Conservation (phyloP, 73 alveolate species). For the Paramecium pentaurelia region DNA sequence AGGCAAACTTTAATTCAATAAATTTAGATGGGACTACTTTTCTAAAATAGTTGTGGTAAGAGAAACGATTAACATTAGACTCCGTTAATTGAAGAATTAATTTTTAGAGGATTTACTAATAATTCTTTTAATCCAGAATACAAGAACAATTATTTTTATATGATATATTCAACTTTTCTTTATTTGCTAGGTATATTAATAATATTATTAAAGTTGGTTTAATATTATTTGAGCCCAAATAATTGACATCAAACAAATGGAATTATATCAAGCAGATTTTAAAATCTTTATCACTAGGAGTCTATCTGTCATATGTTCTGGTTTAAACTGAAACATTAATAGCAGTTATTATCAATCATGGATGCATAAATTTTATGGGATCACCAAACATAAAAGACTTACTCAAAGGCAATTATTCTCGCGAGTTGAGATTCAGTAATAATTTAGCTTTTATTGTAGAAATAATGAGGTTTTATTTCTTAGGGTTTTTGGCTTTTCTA, state of each 20-base stretch:
- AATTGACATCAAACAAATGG: neutral
- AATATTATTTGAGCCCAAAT: neutral
- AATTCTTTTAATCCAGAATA: slow-evolving; percentile 16
- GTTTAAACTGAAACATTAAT: slow-evolving; percentile 24
- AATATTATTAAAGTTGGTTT: neutral
- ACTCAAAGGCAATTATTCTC: neutral
- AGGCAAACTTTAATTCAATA: slow-evolving; percentile 20
- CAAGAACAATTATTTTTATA: neutral
- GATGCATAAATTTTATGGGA: slow-evolving; percentile 41
- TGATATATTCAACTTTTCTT: slow-evolving; percentile 9
- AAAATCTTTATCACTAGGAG: slow-evolving; percentile 1
- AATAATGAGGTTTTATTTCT: neutral
- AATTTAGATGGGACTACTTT: slow-evolving; percentile 48
- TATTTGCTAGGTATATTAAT: slow-evolving; percentile 4
- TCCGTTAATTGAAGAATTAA: slow-evolving; percentile 28
- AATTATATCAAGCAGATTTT: neutral
- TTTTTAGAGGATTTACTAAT: slow-evolving; percentile 22
- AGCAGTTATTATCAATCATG: slow-evolving; percentile 14
- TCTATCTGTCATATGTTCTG: slow-evolving; percentile 9
- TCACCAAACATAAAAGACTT: slow-evolving; percentile 8
- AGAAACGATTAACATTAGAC: neutral
- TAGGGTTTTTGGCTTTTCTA: slow-evolving; percentile 6
- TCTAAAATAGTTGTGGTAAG: slow-evolving; percentile 42
- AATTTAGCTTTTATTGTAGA: neutral
- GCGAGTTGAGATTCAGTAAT: neutral